phyloP scores from a whole-genome alignment of 2,329 filamentous ascomycete species.

The Aspergillus brunneoviolaceus region DNA sequence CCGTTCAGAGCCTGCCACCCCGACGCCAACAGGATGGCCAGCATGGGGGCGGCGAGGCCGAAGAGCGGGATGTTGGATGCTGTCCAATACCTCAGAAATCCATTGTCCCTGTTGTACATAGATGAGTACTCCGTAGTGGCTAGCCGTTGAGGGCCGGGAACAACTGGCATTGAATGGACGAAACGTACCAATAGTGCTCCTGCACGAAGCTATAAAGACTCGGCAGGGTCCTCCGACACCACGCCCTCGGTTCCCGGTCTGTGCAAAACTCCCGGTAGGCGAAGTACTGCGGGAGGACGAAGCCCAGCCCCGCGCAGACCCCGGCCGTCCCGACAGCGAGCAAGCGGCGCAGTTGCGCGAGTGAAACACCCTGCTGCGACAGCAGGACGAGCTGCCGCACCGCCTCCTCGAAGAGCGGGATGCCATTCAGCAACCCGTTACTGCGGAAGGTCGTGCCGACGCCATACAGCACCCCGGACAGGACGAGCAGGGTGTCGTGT shows the following conservation, averaged over 20 bases:
- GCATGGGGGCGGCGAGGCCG: conserved; percentile 9
- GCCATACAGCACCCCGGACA: conserved; percentile 6
- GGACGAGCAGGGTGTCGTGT: background rate
- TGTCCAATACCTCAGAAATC: conserved; percentile 14
- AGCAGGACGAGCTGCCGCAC: background rate
- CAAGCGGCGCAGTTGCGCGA: background rate
- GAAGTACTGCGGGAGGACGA: conserved; percentile 8
- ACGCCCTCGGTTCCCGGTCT: background rate
- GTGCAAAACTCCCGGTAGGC: conserved; percentile 9
- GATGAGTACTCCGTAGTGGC: background rate
- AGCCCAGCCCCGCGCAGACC: conserved; percentile 8
- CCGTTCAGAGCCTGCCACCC: background rate
- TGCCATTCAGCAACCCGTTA: conserved; percentile 10
- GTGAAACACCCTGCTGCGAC: background rate
- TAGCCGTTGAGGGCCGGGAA: no score
- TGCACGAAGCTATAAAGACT: conserved; percentile 13
- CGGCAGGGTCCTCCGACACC: conserved; percentile 7
- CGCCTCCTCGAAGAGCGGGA: conserved; percentile 11
- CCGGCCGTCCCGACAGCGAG: conserved; percentile 5
- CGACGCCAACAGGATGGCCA: conserved; percentile 5
- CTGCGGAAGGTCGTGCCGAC: conserved; percentile 7
- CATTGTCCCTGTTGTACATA: conserved; percentile 5
- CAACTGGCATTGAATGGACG: no score
- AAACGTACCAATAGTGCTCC: conserved; percentile 12
- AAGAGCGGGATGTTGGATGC: conserved; percentile 10